Evolutionary conservation across 305 asterid genomes (phyloP).

Genomic region (Caryopteris hybrid): DNA sequence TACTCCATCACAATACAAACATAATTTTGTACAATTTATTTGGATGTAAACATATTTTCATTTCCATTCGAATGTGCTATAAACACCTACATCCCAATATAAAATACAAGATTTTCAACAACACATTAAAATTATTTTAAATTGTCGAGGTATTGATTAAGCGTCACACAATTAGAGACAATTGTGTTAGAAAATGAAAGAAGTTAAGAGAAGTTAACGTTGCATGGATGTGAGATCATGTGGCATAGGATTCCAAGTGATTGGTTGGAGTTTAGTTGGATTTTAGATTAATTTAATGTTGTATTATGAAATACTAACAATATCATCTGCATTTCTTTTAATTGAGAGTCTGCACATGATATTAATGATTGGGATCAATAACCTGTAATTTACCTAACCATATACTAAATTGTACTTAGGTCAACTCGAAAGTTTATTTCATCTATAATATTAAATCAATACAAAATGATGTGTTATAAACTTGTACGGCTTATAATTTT

Average conservation of each 20-base stretch:
- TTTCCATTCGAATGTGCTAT: too few relatives aligned
- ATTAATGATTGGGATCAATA: constrained; percentile 28
- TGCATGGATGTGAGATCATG: constrained; percentile 18
- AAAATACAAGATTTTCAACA: too few relatives aligned
- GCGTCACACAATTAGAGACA: not conserved
- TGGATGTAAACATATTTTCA: too few relatives aligned
- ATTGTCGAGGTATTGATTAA: not conserved
- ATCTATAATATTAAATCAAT: too few relatives aligned
- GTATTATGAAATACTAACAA: constrained; percentile 16
- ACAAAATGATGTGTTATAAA: too few relatives aligned
- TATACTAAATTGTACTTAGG: constrained; percentile 21
- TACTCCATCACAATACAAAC: too few relatives aligned
- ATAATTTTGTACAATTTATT: too few relatives aligned
- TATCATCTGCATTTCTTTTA: too few relatives aligned
- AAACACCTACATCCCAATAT: too few relatives aligned
- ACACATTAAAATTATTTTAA: not conserved
- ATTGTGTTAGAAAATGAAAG: not conserved
- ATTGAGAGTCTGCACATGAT: not conserved
- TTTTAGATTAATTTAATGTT: constrained; percentile 9
- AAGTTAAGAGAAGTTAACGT: not conserved
- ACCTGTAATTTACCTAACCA: constrained; percentile 37
- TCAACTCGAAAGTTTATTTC: constrained; percentile 25
- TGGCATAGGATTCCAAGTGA: constrained; percentile 50
- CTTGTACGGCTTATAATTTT: too few relatives aligned
- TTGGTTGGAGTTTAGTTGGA: constrained; percentile 45